Evolutionary conservation across 805 yeast genomes (phyloP).

Genomic region (Kluyveromyces lactis): DNA sequence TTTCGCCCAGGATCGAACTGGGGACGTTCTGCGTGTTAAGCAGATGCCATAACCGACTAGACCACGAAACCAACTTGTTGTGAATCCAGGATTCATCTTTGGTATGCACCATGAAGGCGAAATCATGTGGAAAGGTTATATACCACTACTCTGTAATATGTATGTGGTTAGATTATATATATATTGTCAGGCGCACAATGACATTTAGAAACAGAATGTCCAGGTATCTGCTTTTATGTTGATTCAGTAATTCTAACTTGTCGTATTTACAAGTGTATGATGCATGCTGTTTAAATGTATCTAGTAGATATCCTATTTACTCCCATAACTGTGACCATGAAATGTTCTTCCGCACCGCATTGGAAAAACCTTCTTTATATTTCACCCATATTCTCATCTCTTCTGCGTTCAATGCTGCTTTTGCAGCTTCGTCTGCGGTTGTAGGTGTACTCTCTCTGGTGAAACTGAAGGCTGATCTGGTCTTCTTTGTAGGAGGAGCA

Average conservation of each 20-base stretch:
- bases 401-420: slow-evolving; percentile 14
- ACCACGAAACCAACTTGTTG: slow-evolving; percentile 73
- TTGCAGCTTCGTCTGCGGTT: slow-evolving; percentile 3
- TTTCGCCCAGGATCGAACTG: slow-evolving; percentile 99
- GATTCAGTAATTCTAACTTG: too few relatives aligned
- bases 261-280: too few relatives aligned
- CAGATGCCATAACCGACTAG: slow-evolving; percentile 99
- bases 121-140: too few relatives aligned
- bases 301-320: too few relatives aligned
- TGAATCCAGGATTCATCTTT: neutral
- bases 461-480: neutral
- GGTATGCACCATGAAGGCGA: too few relatives aligned
- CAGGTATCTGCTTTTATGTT: too few relatives aligned
- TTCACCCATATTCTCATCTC: slow-evolving; percentile 67
- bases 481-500: neutral
- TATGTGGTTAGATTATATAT: too few relatives aligned
- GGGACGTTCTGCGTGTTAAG: slow-evolving; percentile 99
- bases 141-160: too few relatives aligned
- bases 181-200: too few relatives aligned
- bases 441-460: neutral
- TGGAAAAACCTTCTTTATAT: slow-evolving; percentile 84
- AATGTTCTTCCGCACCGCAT: slow-evolving; percentile 80
- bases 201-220: too few relatives aligned
- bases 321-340: slow-evolving; percentile 61
- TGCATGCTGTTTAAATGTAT: too few relatives aligned